A percentile compares a stretch with the other conserved stretches of the same genome.
phyloP scores from a whole-genome alignment of 108 stramenopile species.

The Skeletonema marinoi region DNA sequence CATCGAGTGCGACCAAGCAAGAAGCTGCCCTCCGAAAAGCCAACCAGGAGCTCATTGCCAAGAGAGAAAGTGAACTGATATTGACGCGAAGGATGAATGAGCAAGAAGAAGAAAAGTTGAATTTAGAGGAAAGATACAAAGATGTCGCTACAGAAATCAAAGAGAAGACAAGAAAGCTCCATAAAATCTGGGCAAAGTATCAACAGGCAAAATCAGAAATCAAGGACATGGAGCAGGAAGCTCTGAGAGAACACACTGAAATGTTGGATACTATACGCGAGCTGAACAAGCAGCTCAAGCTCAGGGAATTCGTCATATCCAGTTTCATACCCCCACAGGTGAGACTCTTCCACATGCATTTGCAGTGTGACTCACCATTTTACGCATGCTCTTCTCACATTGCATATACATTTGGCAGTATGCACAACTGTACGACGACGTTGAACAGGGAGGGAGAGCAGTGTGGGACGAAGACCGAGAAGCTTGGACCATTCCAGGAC shows the following conservation, averaged over 20 bases:
- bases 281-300: slow-evolving; percentile 81
- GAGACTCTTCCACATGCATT: background rate
- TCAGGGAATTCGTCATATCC: slow-evolving; percentile 79
- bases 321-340: slow-evolving; percentile 82
- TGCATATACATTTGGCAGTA: slow-evolving; percentile 17
- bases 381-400: background rate
- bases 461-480: slow-evolving; percentile 80
- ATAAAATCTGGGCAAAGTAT: slow-evolving; percentile 83
- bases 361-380: background rate
- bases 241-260: slow-evolving; percentile 79
- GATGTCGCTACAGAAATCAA: slow-evolving; percentile 74
- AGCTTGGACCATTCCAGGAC: slow-evolving; percentile 62
- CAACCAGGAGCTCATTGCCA: slow-evolving; percentile 68
- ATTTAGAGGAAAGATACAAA: slow-evolving; percentile 70
- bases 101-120: background rate
- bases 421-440: slow-evolving; percentile 50
- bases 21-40: too few species aligned
- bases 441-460: slow-evolving; percentile 70
- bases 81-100: too few species aligned
- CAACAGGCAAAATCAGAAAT: slow-evolving; percentile 74
- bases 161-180: slow-evolving; percentile 83
- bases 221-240: slow-evolving; percentile 76
- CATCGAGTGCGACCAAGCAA: too few species aligned
- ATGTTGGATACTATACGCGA: slow-evolving; percentile 87
- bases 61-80: slow-evolving; percentile 51